phyloP scores from a whole-genome alignment of 2,329 filamentous ascomycete genomes.

The Fusarium concolor region DNA sequence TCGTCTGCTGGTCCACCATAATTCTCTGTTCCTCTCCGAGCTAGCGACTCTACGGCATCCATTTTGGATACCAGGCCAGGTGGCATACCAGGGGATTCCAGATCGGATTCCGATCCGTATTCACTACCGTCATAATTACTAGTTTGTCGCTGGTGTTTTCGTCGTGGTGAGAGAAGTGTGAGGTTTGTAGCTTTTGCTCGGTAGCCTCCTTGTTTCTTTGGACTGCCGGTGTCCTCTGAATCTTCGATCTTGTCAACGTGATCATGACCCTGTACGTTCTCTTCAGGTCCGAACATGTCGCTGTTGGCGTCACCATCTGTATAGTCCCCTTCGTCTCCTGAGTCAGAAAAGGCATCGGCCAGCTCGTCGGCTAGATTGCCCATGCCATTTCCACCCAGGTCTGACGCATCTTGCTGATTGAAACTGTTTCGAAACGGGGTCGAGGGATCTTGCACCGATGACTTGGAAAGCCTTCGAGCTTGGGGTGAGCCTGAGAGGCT shows the following conservation, averaged over 20 bases:
- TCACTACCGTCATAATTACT: conserved; percentile 79
- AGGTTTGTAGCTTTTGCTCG: conserved; percentile 55
- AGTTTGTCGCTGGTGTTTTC: conserved; percentile 62
- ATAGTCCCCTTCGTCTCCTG: conserved; percentile 69
- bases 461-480: conserved; percentile 62
- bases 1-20: conserved; percentile 73
- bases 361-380: conserved; percentile 86
- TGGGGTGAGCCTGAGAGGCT: conserved; percentile 59
- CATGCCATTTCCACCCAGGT: conserved; percentile 67
- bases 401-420: conserved; percentile 61
- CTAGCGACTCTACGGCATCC: conserved; percentile 77
- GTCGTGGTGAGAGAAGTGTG: conserved; percentile 57
- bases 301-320: conserved; percentile 55
- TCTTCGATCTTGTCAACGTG: conserved; percentile 30
- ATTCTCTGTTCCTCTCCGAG: conserved; percentile 72
- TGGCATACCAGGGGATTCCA: conserved; percentile 76
- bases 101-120: conserved; percentile 77
- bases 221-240: conserved; percentile 13
- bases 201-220: conserved; percentile 37
- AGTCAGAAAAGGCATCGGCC: conserved; percentile 77
- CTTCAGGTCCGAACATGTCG: conserved; percentile 20
- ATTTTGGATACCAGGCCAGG: conserved; percentile 75
- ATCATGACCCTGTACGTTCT: conserved; percentile 9
- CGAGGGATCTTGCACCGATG: conserved; percentile 62
- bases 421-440: conserved; percentile 63